A percentile compares a stretch with the other conserved stretches of the same genome.
Conservation (phyloP, 2,329 filamentous ascomycete species). For the Clathrospora elynae region DNA sequence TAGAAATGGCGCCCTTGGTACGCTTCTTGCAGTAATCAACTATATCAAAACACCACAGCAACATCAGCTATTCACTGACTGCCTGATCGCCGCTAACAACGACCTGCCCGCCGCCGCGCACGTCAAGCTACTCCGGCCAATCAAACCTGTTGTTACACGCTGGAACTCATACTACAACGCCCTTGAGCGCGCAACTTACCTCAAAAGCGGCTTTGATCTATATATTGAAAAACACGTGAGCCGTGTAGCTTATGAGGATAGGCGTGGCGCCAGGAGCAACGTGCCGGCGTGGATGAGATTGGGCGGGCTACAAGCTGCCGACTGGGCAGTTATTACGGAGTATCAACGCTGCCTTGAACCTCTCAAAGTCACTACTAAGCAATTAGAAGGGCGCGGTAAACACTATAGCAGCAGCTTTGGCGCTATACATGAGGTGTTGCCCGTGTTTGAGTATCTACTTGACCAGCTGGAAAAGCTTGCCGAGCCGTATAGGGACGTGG, state of each 20-base stretch:
- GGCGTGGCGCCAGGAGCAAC: not conserved
- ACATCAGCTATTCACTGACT: conserved; percentile 2
- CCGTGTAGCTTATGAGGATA: not conserved
- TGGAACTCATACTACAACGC: not conserved
- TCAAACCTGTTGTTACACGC: no score
- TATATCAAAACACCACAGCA: conserved; percentile 7
- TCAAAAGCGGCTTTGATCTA: conserved; percentile 1
- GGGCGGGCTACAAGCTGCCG: not conserved
- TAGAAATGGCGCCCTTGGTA: conserved; percentile 1
- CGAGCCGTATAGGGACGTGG: not conserved
- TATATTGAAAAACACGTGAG: no score
- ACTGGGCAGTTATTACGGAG: conserved; percentile 3
- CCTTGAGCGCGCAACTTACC: conserved; percentile 1
- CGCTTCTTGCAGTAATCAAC: conserved; percentile 2
- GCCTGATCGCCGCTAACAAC: not conserved
- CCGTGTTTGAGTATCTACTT: conserved; percentile 1
- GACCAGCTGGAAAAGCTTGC: not conserved
- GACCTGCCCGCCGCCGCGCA: not conserved
- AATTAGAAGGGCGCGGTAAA: conserved; percentile 2
- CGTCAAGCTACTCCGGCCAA: not conserved
- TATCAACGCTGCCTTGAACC: conserved; percentile 2
- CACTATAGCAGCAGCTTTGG: not conserved
- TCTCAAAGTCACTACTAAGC: not conserved
- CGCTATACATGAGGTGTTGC: conserved; percentile 3
- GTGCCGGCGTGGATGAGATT: conserved; percentile 2